A percentile compares a stretch with the other conserved stretches of the same genome.
Conservation (phyloP, 2,329 filamentous ascomycete species). For the Cytospora leucostoma region DNA sequence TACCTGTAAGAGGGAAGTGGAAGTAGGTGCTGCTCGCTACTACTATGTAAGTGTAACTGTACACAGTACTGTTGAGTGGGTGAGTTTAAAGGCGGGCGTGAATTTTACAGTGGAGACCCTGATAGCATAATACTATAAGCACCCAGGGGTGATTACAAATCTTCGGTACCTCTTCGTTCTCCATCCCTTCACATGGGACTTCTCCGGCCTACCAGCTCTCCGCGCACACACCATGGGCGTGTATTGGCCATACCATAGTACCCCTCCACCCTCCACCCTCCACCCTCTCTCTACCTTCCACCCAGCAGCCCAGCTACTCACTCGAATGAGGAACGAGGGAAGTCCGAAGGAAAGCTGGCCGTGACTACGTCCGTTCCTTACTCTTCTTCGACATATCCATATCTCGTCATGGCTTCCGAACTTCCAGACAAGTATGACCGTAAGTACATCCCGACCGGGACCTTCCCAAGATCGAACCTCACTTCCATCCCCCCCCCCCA, state of each 20-base stretch:
- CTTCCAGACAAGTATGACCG: slow-evolving; percentile 62
- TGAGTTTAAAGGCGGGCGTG: slow-evolving; percentile 16
- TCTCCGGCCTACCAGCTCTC: too few species aligned
- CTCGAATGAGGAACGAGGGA: too few species aligned
- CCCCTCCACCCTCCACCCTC: too few species aligned
- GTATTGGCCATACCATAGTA: too few species aligned
- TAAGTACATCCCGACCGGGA: slow-evolving; percentile 40
- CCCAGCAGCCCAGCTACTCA: too few species aligned
- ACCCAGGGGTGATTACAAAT: background rate
- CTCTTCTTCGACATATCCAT: background rate
- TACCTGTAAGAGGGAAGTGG: background rate
- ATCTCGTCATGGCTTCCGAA: slow-evolving; percentile 38
- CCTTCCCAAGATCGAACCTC: background rate
- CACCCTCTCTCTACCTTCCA: too few species aligned
- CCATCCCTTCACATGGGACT: too few species aligned
- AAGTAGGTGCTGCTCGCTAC: background rate
- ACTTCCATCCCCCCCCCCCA: background rate
- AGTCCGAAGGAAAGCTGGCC: too few species aligned
- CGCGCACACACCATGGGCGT: too few species aligned
- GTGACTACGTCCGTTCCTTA: background rate
- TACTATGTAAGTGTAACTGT: too few species aligned
- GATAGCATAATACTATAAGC: background rate
- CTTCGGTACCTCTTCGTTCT: too few species aligned
- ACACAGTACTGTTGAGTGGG: background rate
- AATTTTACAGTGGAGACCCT: slow-evolving; percentile 24